Percentiles rank a stretch among this genome's conserved stretches.
Evolutionary conservation across 2,329 filamentous ascomycete genomes (phyloP).

Genomic region (Spiromastix sp.): DNA sequence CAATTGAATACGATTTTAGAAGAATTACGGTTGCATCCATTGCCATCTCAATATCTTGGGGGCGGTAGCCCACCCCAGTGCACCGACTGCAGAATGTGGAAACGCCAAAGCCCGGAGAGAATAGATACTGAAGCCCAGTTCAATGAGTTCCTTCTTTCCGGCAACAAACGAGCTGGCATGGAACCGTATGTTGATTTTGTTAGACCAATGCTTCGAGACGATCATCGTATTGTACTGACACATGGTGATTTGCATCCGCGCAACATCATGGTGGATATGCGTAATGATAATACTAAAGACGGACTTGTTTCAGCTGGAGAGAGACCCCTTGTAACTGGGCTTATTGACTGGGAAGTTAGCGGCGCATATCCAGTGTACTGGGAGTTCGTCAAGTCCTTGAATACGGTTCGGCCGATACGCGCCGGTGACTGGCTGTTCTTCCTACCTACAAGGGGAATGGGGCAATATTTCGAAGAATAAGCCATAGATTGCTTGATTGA

Average conservation of each 20-base stretch:
- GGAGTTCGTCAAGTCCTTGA: conserved; percentile 14
- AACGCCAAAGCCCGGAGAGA: conserved; percentile 13
- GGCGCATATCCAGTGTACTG: conserved; percentile 16
- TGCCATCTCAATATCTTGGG: conserved; percentile 7
- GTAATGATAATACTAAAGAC: conserved; percentile 5
- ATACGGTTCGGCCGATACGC: conserved; percentile 7
- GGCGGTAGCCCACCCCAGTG: conserved; percentile 7
- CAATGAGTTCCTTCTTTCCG: conserved; percentile 26
- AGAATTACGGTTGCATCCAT: conserved; percentile 3
- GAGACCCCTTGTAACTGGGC: conserved; percentile 8
- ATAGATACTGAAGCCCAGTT: conserved; percentile 24
- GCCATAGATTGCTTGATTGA: conserved; percentile 8
- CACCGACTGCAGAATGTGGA: conserved; percentile 9
- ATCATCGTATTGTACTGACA: conserved; percentile 13
- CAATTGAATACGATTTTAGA: conserved; percentile 7
- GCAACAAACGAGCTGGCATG: conserved; percentile 21
- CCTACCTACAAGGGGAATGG: conserved; percentile 8
- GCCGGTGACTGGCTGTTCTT: conserved; percentile 8
- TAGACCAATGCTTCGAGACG: conserved; percentile 2
- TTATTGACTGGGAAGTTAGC: conserved; percentile 17
- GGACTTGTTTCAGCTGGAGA: no score
- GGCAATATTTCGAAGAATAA: conserved; percentile 8
- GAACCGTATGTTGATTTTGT: conserved; percentile 7
- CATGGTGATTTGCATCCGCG: conserved; percentile 17
- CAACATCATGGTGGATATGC: conserved; percentile 14